These are phyloP conservation scores for Saturnispora dispora DNA, from an alignment of 805 yeast genomes.

Conservation along the genomic window DNA sequence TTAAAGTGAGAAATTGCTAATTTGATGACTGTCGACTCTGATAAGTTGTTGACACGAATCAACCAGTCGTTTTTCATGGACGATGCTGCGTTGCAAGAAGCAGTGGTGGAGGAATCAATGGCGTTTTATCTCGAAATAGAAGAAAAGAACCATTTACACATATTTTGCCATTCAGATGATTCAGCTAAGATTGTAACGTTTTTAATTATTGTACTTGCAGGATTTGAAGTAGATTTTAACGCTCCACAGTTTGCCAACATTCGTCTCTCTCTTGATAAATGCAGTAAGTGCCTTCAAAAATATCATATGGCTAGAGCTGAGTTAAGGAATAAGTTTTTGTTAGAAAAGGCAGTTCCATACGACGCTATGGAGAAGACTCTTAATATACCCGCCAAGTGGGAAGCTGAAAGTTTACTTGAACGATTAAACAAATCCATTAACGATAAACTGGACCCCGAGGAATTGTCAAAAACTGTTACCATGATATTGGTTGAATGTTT, in stretches of 20 bases:
- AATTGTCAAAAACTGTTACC: constrained; percentile 17
- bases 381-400: constrained; percentile 21
- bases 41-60: constrained; percentile 9
- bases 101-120: constrained; percentile 33
- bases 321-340: constrained; percentile 43
- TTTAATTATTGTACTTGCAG: constrained; percentile 12
- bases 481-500: constrained; percentile 38
- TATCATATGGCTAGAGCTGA: constrained; percentile 47
- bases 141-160: constrained; percentile 30
- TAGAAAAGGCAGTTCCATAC: constrained; percentile 33
- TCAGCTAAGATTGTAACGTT: constrained; percentile 10
- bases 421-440: constrained; percentile 14
- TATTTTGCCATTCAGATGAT: constrained; percentile 10
- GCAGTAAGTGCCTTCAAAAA: constrained; percentile 44
- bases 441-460: constrained; percentile 15
- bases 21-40: constrained; percentile 1
- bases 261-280: constrained; percentile 32
- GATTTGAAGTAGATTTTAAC: constrained; percentile 24
- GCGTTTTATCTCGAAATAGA: constrained; percentile 13
- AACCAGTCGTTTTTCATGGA: constrained; percentile 24
- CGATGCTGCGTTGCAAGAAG: constrained; percentile 15
- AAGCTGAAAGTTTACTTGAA: constrained; percentile 16
- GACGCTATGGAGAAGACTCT: constrained; percentile 17
- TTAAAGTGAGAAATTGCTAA: neutral
- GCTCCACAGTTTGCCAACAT: constrained; percentile 17